Base-by-base conservation (phyloP, 1,284 basidiomycete species). In the Trichosporon sp. region DNA sequence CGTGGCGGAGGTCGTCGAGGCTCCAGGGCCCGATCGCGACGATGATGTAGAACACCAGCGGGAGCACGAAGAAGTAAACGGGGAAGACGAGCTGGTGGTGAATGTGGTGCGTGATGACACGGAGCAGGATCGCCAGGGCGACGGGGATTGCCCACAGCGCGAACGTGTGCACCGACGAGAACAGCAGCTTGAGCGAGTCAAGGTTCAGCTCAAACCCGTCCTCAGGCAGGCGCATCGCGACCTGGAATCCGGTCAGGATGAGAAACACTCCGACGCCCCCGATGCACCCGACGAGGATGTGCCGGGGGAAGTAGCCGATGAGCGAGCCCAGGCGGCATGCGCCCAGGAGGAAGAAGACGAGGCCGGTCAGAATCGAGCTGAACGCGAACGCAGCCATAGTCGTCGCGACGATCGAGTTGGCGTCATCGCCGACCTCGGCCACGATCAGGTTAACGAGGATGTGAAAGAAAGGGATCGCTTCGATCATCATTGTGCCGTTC, bases 401-500 rank as follows among this genome's bases (percentile, higher is more conserved):
- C 0, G 96, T 99, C 0, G 95, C 90, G 23, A 98, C 87, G 65
- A 98, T 87, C 23, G 90, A 89, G 42, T 85, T 80, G 0, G 89
- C 82, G 70, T 92, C 85, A 25, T 89, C 89, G 2, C 91, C 92
- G 25, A 96, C 87, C 18, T 91, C 85, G 3, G 84, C 78, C 8
- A 91, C 88, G 68, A 98, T 96, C 51, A 87, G 88, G 60, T 87
- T 88, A 4, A 92, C 92, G 60, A 98, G 86, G 69, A 98, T 92
- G 80, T 98, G 95, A 80, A 95, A 97, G 85, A 98, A 98, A 0
- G 96, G 95, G 73, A 97, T 93, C 12, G 95, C 93, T 82, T 98
- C 95, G 73, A 98, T 98, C 94, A 98, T 97, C 95, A 98, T 98
- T 67, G 92, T 95, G 9, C 95, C 95, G 83, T 97, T 98, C 0